A percentile compares a stretch with the other conserved stretches of the same genome.
phyloP scores from a whole-genome alignment of 345 rosid genomes.

The Mallotus nudiflorus region DNA sequence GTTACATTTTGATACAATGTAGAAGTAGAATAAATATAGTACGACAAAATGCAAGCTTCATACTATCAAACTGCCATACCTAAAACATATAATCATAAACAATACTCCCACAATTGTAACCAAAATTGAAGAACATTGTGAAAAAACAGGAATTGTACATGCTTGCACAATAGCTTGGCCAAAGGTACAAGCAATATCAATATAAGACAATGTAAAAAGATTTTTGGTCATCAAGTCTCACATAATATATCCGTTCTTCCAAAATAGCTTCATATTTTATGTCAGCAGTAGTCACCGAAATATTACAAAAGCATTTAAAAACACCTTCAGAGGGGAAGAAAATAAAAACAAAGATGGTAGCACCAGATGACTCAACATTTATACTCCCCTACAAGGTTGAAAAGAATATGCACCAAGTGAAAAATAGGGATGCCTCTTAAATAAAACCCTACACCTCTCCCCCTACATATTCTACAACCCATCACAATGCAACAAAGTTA shows the following conservation, averaged over 20 bases:
- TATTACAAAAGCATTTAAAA: slow-evolving; percentile 29
- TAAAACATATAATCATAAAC: too few relatives aligned
- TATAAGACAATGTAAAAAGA: too few relatives aligned
- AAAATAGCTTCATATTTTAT: background rate
- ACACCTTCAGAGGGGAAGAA: slow-evolving; percentile 21
- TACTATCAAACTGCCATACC: too few relatives aligned
- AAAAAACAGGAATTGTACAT: too few relatives aligned
- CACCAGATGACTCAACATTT: slow-evolving; percentile 21
- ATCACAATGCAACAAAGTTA: slow-evolving; percentile 23
- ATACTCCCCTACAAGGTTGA: slow-evolving; percentile 31
- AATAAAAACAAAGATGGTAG: slow-evolving; percentile 4
- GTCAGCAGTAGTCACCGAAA: slow-evolving; percentile 22
- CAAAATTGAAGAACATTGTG: too few relatives aligned
- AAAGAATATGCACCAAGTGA: slow-evolving; percentile 39
- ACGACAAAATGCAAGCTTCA: too few relatives aligned
- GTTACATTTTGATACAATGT: too few relatives aligned
- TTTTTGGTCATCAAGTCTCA: too few relatives aligned
- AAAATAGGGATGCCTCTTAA: slow-evolving; percentile 7
- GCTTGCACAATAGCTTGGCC: too few relatives aligned
- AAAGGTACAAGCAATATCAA: too few relatives aligned
- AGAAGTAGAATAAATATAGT: too few relatives aligned
- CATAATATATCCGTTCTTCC: background rate
- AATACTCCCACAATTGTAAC: too few relatives aligned
- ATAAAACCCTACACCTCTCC: slow-evolving; percentile 23
- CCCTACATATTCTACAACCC: slow-evolving; percentile 42